These are phyloP conservation scores for Pistacia atlantica DNA, from an alignment of 345 rosid species.

Conservation along the genomic window DNA sequence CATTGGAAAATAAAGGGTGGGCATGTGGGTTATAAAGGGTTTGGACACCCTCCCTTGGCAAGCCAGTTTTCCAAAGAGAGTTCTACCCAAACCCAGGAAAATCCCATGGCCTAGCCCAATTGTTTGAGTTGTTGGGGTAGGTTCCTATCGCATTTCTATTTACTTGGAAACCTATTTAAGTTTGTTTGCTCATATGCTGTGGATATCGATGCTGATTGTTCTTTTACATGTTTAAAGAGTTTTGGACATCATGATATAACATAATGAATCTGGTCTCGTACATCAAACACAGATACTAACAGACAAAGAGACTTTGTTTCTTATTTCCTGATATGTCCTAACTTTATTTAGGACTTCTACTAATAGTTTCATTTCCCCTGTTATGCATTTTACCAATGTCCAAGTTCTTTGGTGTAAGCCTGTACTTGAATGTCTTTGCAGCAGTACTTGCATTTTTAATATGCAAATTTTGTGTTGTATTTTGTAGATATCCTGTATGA, in stretches of 20 bases:
- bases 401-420: background rate
- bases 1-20: too few species aligned
- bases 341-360: background rate
- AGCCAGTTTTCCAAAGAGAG: too few species aligned
- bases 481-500: slow-evolving; percentile 88
- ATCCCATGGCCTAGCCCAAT: too few species aligned
- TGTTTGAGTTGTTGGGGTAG: too few species aligned
- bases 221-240: background rate
- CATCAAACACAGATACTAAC: background rate
- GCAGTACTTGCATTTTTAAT: slow-evolving; percentile 15
- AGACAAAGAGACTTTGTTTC: background rate
- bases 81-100: too few species aligned
- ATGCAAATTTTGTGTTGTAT: slow-evolving; percentile 7
- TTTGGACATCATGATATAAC: background rate
- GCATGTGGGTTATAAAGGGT: too few species aligned
- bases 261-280: background rate
- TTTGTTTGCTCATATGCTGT: slow-evolving; percentile 7
- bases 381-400: background rate
- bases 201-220: background rate
- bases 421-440: slow-evolving; percentile 16
- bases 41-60: too few species aligned
- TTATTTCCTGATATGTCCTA: background rate
- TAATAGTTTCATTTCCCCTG: background rate
- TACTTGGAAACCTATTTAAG: slow-evolving; percentile 1
- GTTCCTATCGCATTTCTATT: background rate